Evolutionary conservation across 148 eudicot genomes (phyloP), one percentile per base, ranked within the genome.

Genomic region (Pharnaceum exiguum): DNA sequence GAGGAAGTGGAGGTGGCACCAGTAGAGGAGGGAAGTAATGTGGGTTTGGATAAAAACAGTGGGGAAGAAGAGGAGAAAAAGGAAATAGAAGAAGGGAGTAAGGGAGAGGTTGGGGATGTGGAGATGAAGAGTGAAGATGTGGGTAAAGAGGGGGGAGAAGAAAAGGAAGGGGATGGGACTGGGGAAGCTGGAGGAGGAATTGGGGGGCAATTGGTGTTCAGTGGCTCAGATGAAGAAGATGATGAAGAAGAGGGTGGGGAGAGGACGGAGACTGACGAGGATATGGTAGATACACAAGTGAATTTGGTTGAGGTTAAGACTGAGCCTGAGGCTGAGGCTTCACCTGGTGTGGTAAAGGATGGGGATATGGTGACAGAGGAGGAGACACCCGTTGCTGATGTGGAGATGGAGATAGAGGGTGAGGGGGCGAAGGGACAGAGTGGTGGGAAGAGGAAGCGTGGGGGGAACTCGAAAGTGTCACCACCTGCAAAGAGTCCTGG

Each of bases 391-490:
- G 23, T 46, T 51, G 80, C 31, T 63, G 75, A 59, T 58, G 48
- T 52, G 47, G 78, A 70, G 18, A 30, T 9, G 15, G 77, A 72
- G 49, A 63, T 30, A 28, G 83, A 68, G 68, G 46, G 51, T 38
- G 55, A 67, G 71, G 47, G 55, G 66, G 72, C 66, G 76, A n/a
- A 68, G 72, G 43, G 69, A 60, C 2, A n/a, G n/a, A 57, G 80
- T 67, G 82, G 76, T 70, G 96, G 87, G 51, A 91, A 87, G 78
- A 65, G 78, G 29, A 91, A 84, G 77, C 86, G 93, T 66, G 93
- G 76, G 22, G 70, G 71, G 61, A 78, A 55, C 24, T 35, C 83
- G 5, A 77, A 74, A 63, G 50, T 65, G 0, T 45, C 35, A 16
- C 46, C 65, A 43, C 13, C 58, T 2, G 65, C 66, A 25, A 90